Evolutionary conservation across 176 grass and related monocot genomes (phyloP).

Genomic region (Puya raimondii): DNA sequence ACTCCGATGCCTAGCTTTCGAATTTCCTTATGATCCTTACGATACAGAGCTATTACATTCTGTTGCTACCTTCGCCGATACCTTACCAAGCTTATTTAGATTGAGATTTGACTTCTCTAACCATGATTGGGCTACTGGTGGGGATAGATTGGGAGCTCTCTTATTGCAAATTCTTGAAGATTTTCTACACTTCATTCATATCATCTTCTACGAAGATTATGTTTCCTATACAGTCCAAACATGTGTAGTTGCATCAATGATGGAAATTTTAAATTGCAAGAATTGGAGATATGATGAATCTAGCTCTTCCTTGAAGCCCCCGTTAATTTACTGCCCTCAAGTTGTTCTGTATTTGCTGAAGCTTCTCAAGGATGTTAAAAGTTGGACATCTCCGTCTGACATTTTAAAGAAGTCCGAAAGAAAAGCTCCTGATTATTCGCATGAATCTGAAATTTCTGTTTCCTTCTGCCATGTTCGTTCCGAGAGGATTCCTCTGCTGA

Average conservation of each 20-base stretch:
- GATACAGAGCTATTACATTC: conserved; percentile 44
- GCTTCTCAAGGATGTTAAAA: conserved; percentile 46
- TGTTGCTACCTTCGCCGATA: conserved; percentile 54
- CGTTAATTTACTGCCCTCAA: conserved; percentile 72
- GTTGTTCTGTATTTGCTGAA: conserved; percentile 65
- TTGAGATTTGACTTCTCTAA: conserved; percentile 69
- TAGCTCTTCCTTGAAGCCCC: conserved; percentile 52
- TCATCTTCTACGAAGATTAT: conserved; percentile 43
- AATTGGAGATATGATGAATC: conserved; percentile 54
- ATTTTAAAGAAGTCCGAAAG: conserved; percentile 25
- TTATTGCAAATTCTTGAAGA: conserved; percentile 80
- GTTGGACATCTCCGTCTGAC: conserved; percentile 38
- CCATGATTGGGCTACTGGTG: conserved; percentile 41
- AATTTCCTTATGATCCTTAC: conserved; percentile 47
- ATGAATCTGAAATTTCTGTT: conserved; percentile 28
- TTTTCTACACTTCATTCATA: conserved; percentile 63
- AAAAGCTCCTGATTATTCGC: conserved; percentile 25
- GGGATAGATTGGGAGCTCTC: conserved; percentile 47
- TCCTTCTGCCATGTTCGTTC: conserved; percentile 57
- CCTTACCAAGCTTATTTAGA: conserved; percentile 58
- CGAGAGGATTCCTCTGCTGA: conserved; percentile 40
- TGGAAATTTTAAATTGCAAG: conserved; percentile 55
- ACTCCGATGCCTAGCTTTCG: conserved; percentile 37
- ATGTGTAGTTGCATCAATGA: conserved; percentile 67
- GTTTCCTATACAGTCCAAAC: conserved; percentile 56